phyloP scores from a whole-genome alignment of 2,329 filamentous ascomycete species.

The Botrytis byssoidea region DNA sequence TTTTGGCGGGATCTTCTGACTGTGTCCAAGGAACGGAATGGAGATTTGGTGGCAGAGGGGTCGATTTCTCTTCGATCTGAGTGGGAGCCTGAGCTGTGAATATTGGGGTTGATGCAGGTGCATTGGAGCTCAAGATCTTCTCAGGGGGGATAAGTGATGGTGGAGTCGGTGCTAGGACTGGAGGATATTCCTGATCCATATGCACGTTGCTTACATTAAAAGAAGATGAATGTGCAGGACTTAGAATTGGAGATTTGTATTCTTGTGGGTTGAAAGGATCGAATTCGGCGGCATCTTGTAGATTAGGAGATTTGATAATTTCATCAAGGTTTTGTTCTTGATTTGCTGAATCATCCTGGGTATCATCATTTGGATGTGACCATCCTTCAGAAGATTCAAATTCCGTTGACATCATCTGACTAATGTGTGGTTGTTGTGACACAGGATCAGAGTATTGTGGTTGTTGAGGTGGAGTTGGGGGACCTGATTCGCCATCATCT shows the following conservation, averaged over 20 bases:
- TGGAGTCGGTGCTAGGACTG: neutral
- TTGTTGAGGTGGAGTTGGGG: constrained; percentile 14
- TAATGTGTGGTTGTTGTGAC: neutral
- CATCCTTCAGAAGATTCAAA: constrained; percentile 12
- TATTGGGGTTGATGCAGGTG: neutral
- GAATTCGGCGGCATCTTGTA: constrained; percentile 26
- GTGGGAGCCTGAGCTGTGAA: neutral
- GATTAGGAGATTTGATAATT: constrained; percentile 1
- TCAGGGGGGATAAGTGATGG: neutral
- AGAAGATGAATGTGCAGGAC: constrained; percentile 1
- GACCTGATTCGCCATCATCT: constrained; percentile 21
- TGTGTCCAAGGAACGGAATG: constrained; percentile 16
- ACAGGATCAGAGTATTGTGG: neutral
- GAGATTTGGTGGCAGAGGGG: neutral
- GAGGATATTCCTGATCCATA: constrained; percentile 14
- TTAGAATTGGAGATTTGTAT: constrained; percentile 22
- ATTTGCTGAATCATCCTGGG: neutral
- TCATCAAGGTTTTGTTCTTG: constrained; percentile 4
- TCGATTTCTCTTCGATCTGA: neutral
- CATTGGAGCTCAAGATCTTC: constrained; percentile 7
- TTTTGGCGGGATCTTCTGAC: neutral
- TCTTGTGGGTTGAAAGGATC: constrained; percentile 28
- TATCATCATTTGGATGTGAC: constrained; percentile 4
- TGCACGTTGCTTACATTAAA: constrained; percentile 16
- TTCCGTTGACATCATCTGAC: constrained; percentile 22